Evolutionary conservation across 2,329 filamentous ascomycete species (phyloP), one percentile per base, ranked within the genome.

Genomic region (Epichloe amarillans): DNA sequence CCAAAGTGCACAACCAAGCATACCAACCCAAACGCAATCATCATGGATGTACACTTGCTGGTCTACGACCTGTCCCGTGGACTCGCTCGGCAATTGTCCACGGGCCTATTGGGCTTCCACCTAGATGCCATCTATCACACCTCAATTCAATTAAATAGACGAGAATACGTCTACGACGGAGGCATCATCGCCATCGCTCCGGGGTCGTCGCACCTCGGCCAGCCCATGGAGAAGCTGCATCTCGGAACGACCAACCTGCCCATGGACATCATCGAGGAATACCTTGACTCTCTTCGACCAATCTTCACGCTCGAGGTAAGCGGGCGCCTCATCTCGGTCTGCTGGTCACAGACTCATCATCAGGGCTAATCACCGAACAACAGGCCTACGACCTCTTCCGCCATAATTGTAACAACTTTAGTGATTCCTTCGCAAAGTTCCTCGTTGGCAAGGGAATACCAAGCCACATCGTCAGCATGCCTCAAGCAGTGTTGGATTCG

Each of bases 401-500:
- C 59, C 89, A 96, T 67, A 98, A 98, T 64, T 97, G 91, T 72
- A 98, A 97, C 70, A 96, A 96, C 66, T 98, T 97, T 67, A 88
- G 86, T 3, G 91, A 97, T 62, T 89, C 95, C 54, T 83, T 97
- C 57, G 74, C 88, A 55, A 93, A 87, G 66, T 97, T 97, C 56
- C 73, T 97, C 0, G 72, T 96, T 1, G 91, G 93, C 21, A 86
- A 83, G 58, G 86, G 88, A 3, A 97, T 97, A 53, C 93, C 93
- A 0, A 77, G 83, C 1, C 83, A 95, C 60, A 97, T 98, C 57
- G 78, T 80, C 33, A 88, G 84, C 57, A 82, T 97, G 63, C 91
- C 91, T 0, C 77, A 89, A 60, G 85, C 83, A 1, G 90, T 97
- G 8, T 74, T 97, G 12, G 81, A 86, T 52, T 93, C 88, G 0